phyloP scores from a whole-genome alignment of 75 land plant species.

The Azolla pinnata region DNA sequence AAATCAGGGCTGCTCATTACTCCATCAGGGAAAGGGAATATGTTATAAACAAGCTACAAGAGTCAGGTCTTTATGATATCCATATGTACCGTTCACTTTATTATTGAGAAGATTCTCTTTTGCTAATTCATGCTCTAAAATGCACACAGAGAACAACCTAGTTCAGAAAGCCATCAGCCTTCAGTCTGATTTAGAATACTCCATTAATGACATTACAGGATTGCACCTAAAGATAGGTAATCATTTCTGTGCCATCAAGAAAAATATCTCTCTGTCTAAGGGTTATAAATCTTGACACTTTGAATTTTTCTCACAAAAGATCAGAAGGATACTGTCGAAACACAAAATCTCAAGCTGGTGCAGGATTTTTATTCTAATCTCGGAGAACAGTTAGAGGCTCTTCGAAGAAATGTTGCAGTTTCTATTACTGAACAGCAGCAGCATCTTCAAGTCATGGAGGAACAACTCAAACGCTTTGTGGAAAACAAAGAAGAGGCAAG shows the following conservation, averaged over 20 bases:
- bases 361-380: conserved; percentile 59
- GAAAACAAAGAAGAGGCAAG: conserved; percentile 67
- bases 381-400: conserved; percentile 57
- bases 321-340: conserved; percentile 79
- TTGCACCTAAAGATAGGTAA: conserved; percentile 79
- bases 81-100: not conserved
- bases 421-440: conserved; percentile 67
- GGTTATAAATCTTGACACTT: conserved; percentile 18
- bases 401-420: conserved; percentile 57
- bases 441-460: conserved; percentile 68
- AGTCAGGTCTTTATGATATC: conserved; percentile 48
- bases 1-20: conserved; percentile 55
- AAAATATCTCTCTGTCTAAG: conserved; percentile 1
- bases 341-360: conserved; percentile 56
- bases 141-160: conserved; percentile 56
- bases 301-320: conserved; percentile 41
- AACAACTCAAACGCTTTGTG: conserved; percentile 77
- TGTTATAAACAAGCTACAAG: conserved; percentile 61
- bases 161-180: conserved; percentile 62
- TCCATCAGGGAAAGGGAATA: conserved; percentile 71
- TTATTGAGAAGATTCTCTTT: not conserved
- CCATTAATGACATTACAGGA: conserved; percentile 64
- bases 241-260: not conserved
- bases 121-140: not conserved
- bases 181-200: conserved; percentile 66